These are phyloP conservation scores for Euphorbia tirucalli DNA, from an alignment of 345 rosid genomes.

Conservation along the genomic window DNA sequence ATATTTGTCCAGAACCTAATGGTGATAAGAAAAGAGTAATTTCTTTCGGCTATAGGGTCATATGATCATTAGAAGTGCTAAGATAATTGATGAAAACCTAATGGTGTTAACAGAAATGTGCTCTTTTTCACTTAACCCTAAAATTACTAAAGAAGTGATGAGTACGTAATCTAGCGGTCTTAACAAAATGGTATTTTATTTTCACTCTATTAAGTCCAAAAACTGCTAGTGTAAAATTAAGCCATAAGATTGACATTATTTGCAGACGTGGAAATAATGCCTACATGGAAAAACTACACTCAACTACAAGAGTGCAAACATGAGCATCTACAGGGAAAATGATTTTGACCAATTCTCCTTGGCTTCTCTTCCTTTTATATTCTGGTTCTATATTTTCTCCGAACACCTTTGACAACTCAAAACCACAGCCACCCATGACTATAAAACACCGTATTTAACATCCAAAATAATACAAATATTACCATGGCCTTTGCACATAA, in stretches of 20 bases:
- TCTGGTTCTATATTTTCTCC: neutral
- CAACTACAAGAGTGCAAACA: neutral
- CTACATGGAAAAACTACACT: neutral
- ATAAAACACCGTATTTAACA: neutral
- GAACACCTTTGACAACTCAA: neutral
- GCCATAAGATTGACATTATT: neutral
- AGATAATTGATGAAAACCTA: neutral
- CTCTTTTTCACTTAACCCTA: no score
- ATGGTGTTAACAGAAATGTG: no score
- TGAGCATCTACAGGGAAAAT: neutral
- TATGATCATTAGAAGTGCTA: neutral
- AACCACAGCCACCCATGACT: neutral
- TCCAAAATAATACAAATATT: neutral
- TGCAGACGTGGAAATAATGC: neutral
- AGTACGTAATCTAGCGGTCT: no score
- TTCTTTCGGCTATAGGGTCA: neutral
- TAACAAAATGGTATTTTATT: no score
- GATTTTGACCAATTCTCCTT: neutral
- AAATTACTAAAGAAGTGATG: no score
- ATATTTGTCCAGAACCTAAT: neutral
- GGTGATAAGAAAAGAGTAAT: neutral
- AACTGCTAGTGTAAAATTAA: no score
- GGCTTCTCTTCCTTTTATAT: neutral
- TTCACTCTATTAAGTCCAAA: no score
- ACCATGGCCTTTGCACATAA: neutral